Base-by-base conservation (phyloP, 306 rosid genomes). In the Citrullus amarus region DNA sequence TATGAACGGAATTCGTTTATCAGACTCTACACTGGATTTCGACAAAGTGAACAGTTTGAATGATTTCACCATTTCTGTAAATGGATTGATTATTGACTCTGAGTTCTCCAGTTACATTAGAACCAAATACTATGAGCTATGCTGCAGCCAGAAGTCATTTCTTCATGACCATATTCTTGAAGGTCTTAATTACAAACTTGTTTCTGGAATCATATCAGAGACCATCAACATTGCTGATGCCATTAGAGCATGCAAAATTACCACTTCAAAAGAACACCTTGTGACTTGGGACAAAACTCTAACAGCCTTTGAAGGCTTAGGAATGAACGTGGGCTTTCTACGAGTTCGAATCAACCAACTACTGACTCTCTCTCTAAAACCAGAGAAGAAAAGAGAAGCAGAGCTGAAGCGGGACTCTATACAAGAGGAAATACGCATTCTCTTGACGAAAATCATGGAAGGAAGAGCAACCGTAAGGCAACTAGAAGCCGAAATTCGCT, bases 301-400 rank as follows among this genome's bases (percentile, higher is more conserved):
- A 80, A 78, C 75, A 17, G 85, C 85, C 55, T 86, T 88, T 20
- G 88, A 85, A 73, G 77, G 18, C 55, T 46, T 88, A 67, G 93
- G 91, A n/a, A 87, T 91, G 93, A 85, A 86, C 6, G 80, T 88
- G 4, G 62, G 81, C 1, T 89, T 91, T 80, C 80, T 91, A 67
- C 79, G 67, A 32, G 32, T 44, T 74, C 89, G 91, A 80, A 83
- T 87, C 15, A 55, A 75, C 22, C 72, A 48, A 68, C 91, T 91
- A 32, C 17, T 61, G 38, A 36, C 54, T 34, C 60, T 87, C 62
- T 81, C 84, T 74, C 53, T 62, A 18, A 79, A 80, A 75, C 78
- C 79, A 22, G 68, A 51, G 76, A 82, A 78, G 73, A 77, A 50
- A 32, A 77, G 39, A 62, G 83, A 87, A 50, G 82, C 76, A 16